Evolutionary conservation across 1,139 yeast species (phyloP).

Genomic region (Candida gigantensis): DNA sequence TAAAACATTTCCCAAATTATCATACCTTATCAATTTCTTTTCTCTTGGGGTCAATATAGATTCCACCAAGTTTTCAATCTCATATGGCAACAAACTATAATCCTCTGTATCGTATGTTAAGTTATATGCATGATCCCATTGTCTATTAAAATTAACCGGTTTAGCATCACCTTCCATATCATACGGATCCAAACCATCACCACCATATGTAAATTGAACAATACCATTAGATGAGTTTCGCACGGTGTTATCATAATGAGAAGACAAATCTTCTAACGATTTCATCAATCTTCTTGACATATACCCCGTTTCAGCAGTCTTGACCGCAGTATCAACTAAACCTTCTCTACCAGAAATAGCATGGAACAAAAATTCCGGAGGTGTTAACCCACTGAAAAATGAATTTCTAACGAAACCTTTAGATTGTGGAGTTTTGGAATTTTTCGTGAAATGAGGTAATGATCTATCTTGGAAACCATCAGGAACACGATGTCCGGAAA

Average conservation of each 20-base stretch:
- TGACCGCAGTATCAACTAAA: conserved; percentile 98
- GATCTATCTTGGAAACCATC: conserved; percentile 99
- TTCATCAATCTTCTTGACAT: conserved; percentile 97
- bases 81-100: conserved; percentile 66
- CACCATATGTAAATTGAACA: conserved; percentile 95
- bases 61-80: conserved; percentile 59
- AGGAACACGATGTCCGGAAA: conserved; percentile 99
- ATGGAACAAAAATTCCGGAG: conserved; percentile 99
- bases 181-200: conserved; percentile 95
- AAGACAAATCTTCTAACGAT: conserved; percentile 96
- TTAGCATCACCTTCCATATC: conserved; percentile 99
- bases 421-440: conserved; percentile 95
- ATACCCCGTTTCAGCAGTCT: conserved; percentile 98
- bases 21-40: conserved; percentile 59
- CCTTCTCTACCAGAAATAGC: conserved; percentile 99
- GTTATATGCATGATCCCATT: conserved; percentile 91
- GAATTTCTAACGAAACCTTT: conserved; percentile 98
- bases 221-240: conserved; percentile 95
- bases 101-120: conserved; percentile 63
- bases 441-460: conserved; percentile 93
- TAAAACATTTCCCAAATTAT: conserved; percentile 68
- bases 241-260: conserved; percentile 90
- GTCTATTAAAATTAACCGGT: conserved; percentile 90
- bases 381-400: conserved; percentile 96
- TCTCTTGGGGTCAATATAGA: conserved; percentile 63